Evolutionary conservation across 164 flowering plant genomes (phyloP), one percentile per base, ranked within the genome.

Genomic region (Liriodendron chinense): DNA sequence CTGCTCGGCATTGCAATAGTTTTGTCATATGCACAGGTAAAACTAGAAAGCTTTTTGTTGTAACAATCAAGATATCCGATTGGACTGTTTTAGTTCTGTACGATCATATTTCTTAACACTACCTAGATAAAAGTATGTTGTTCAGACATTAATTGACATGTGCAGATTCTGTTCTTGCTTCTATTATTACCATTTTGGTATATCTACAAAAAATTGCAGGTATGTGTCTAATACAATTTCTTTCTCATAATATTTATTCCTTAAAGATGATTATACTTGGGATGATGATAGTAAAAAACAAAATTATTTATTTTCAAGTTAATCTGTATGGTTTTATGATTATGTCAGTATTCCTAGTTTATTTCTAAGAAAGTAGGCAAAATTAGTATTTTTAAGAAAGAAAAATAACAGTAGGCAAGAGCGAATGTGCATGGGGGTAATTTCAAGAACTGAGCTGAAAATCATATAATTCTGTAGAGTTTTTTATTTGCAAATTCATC

Each of bases 201-300:
- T 74, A 80, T 92, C 70, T 93, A 95, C 88, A 90, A 81, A 75
- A 92, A 82, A 78, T 79, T 95, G 57, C 99, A 95, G 99, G 99
- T 95, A 83, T 18, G 66, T 23, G 6, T 65, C 66, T 22, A 26
- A 25, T 16, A 18, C 14, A 53, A 12, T 53, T 53, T 16, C 4
- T 53, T 53, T 53, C 16, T 12, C 1, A 9, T 12, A 53, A 24
- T 47, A 14, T 10, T 72, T 73, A 47, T 64, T 22, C 9, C 22
- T 73, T 47, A 23, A 24, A 20, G 20, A 47, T 69, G 22, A 47
- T 47, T 2, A 68, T 68, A 21, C n/a, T 68, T 34, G 47, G 26
- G 22, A 65, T 65, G 68, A 53, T 53, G 18, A 16, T 2, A 13
- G 18, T 53, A 16, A 53, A 53, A 53, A 53, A 12, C 59, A 12